Percentiles rank a stretch among this genome's conserved stretches.
phyloP scores from a whole-genome alignment of 768 basidiomycete species.

The Termitomyces sp. region DNA sequence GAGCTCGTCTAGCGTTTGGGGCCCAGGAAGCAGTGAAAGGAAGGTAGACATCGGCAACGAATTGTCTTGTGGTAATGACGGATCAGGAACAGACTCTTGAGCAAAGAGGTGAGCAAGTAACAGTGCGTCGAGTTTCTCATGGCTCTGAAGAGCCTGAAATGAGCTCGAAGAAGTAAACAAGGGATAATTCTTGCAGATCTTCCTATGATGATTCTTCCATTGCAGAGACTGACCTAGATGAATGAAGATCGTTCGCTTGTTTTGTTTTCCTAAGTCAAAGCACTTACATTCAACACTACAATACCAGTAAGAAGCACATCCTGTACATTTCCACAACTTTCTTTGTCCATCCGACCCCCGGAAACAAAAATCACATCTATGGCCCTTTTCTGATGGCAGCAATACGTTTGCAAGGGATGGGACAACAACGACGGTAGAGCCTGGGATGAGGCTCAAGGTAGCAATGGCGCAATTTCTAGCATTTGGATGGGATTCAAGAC shows the following conservation, averaged over 20 bases:
- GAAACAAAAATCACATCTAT: slow-evolving; percentile 64
- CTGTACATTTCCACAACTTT: slow-evolving; percentile 50
- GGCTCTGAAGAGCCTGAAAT: slow-evolving; percentile 43
- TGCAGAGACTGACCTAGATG: slow-evolving; percentile 58
- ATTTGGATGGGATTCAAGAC: slow-evolving; percentile 37
- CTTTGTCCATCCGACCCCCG: slow-evolving; percentile 20
- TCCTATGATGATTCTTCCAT: slow-evolving; percentile 63
- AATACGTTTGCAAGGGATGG: slow-evolving; percentile 42
- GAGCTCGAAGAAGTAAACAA: slow-evolving; percentile 36
- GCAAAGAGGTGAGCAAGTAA: slow-evolving; percentile 61
- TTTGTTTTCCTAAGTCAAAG: neutral
- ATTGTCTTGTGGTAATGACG: slow-evolving; percentile 15
- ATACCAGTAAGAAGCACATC: slow-evolving; percentile 71
- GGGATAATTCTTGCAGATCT: slow-evolving; percentile 58
- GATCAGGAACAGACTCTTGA: slow-evolving; percentile 20
- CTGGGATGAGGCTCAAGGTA: slow-evolving; percentile 28
- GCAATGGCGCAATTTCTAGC: slow-evolving; percentile 51
- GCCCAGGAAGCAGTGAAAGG: slow-evolving; percentile 40
- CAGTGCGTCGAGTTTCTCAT: slow-evolving; percentile 56
- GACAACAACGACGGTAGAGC: slow-evolving; percentile 43
- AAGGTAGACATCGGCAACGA: slow-evolving; percentile 27
- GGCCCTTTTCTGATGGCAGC: slow-evolving; percentile 51
- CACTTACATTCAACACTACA: slow-evolving; percentile 58
- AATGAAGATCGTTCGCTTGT: neutral
- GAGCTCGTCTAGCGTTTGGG: slow-evolving; percentile 13